A percentile compares a stretch with the other conserved stretches of the same genome.
These are phyloP conservation scores for Xylaria acuta DNA, from an alignment of 495 filamentous ascomycete species.

Conservation along the genomic window DNA sequence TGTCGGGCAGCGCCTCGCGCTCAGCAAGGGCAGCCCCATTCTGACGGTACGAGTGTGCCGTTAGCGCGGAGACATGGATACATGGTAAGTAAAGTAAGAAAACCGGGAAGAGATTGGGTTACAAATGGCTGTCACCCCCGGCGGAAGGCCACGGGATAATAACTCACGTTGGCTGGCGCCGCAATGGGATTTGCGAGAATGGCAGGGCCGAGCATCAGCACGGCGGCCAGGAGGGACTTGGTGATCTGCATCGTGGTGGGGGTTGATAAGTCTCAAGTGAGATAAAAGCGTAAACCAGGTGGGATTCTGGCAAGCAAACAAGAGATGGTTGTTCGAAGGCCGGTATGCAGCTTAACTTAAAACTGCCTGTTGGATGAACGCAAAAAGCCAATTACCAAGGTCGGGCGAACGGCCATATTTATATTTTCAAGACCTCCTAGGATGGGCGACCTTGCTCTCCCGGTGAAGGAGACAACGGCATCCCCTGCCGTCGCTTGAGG, in stretches of 20 bases:
- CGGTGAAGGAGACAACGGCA: not conserved
- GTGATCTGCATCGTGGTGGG: constrained; percentile 32
- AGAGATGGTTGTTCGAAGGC: not conserved
- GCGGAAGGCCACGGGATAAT: not conserved
- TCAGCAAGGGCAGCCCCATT: not conserved
- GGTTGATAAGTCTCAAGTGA: not conserved
- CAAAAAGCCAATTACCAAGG: not conserved
- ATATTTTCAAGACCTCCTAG: not conserved
- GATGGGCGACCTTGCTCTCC: not conserved
- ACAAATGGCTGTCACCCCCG: not conserved
- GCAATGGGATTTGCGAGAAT: constrained; percentile 33
- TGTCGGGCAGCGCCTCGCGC: not conserved
- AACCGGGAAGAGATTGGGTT: not conserved
- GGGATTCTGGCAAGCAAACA: not conserved
- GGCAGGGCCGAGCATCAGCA: constrained; percentile 32
- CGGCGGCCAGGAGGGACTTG: constrained; percentile 36
- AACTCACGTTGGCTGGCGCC: constrained; percentile 11
- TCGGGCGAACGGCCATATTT: not conserved
- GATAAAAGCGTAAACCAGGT: not conserved
- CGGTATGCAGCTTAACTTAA: not conserved
- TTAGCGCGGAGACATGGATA: constrained; percentile 7
- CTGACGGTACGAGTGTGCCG: not conserved
- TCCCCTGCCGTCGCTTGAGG: not conserved
- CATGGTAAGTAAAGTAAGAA: not conserved
- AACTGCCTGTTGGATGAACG: constrained; percentile 8